These are phyloP conservation scores for Neonectria coccinea DNA, from an alignment of 2,329 filamentous ascomycete species.

Conservation along the genomic window DNA sequence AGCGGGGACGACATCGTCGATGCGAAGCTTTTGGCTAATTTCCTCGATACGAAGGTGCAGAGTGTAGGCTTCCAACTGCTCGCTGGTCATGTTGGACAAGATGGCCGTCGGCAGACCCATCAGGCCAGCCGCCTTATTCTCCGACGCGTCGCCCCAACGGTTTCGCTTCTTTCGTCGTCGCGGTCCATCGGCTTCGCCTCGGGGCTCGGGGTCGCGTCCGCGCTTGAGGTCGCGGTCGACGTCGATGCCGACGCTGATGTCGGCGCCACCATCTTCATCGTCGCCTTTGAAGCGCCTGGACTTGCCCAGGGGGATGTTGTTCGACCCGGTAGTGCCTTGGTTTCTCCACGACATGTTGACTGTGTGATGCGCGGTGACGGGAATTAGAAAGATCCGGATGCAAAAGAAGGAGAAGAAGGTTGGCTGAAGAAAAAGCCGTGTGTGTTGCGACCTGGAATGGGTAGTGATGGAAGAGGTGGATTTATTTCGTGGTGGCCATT, in stretches of 20 bases:
- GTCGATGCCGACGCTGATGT: constrained; percentile 41
- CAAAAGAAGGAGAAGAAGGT: constrained; percentile 20
- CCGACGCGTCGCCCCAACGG: constrained; percentile 95
- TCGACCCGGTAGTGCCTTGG: constrained; percentile 94
- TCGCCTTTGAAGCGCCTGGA: constrained; percentile 82
- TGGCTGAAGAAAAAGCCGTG: background rate
- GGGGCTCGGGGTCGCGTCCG: constrained; percentile 89
- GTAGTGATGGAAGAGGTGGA: constrained; percentile 15
- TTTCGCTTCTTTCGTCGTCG: constrained; percentile 98
- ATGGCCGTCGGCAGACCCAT: constrained; percentile 98
- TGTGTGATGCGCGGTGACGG: background rate
- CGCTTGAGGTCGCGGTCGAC: constrained; percentile 75
- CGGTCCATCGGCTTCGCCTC: constrained; percentile 77
- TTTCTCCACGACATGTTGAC: constrained; percentile 73
- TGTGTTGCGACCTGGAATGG: constrained; percentile 9
- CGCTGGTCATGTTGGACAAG: constrained; percentile 96
- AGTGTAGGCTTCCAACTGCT: constrained; percentile 97
- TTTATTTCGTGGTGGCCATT: constrained; percentile 6
- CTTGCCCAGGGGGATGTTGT: constrained; percentile 95
- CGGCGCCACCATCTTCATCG: constrained; percentile 49
- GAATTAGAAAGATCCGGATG: constrained; percentile 18
- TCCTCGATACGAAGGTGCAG: constrained; percentile 97
- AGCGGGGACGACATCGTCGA: constrained; percentile 97
- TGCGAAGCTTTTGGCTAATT: constrained; percentile 98
- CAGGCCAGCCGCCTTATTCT: constrained; percentile 98